Conservation (phyloP, 495 filamentous ascomycete species). For the Penicillium paxilli region DNA sequence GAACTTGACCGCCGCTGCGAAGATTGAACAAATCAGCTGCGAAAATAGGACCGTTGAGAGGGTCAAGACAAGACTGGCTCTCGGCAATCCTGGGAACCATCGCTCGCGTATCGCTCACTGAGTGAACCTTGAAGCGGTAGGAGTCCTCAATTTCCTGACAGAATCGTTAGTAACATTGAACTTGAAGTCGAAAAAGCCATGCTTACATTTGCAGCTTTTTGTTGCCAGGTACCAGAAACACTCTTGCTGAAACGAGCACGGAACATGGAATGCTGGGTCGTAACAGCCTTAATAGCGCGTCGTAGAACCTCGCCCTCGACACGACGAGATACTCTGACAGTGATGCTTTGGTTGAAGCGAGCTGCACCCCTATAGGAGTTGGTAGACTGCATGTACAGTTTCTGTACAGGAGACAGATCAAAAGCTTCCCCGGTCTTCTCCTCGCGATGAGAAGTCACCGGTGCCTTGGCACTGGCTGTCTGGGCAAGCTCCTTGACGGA, state of each 20-base stretch:
- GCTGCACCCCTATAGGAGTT: slow-evolving; percentile 43
- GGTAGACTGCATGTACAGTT: slow-evolving; percentile 44
- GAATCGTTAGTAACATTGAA: slow-evolving; percentile 11
- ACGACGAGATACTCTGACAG: slow-evolving; percentile 54
- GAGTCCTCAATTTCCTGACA: slow-evolving; percentile 40
- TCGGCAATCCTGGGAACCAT: slow-evolving; percentile 33
- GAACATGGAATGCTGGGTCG: slow-evolving; percentile 68
- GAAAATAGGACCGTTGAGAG: slow-evolving; percentile 43
- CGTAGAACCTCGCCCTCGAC: slow-evolving; percentile 51
- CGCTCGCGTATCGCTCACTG: slow-evolving; percentile 24
- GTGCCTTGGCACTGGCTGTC: slow-evolving; percentile 19
- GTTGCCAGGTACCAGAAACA: slow-evolving; percentile 38
- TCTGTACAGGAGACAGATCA: slow-evolving; percentile 48
- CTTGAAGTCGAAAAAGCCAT: neutral
- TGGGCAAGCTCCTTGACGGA: slow-evolving; percentile 38
- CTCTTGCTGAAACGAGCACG: slow-evolving; percentile 57
- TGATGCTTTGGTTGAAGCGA: slow-evolving; percentile 72
- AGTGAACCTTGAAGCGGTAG: slow-evolving; percentile 38
- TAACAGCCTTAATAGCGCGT: slow-evolving; percentile 56
- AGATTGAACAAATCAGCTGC: slow-evolving; percentile 53
- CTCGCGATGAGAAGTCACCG: slow-evolving; percentile 13
- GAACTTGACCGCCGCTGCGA: slow-evolving; percentile 49
- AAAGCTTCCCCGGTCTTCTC: slow-evolving; percentile 52
- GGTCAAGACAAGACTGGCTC: slow-evolving; percentile 42
- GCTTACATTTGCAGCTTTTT: slow-evolving; percentile 38